A percentile compares a stretch with the other conserved stretches of the same genome.
These are phyloP conservation scores for Verticillium longisporum DNA, from an alignment of 2,329 filamentous ascomycete genomes.

Conservation along the genomic window DNA sequence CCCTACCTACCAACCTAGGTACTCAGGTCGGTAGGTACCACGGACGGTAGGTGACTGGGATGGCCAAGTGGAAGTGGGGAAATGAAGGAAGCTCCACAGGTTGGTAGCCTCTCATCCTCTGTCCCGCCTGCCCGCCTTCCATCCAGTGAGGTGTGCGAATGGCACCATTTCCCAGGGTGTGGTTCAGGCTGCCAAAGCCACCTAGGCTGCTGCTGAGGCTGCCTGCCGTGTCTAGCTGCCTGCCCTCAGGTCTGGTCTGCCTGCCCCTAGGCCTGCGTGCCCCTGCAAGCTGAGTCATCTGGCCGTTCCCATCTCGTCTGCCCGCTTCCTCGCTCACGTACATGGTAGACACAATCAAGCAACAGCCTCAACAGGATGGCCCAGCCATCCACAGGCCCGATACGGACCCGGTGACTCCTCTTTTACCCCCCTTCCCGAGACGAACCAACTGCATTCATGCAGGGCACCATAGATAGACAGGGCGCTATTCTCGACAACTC, in stretches of 20 bases:
- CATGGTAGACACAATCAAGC: too few species aligned
- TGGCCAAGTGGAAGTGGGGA: background rate
- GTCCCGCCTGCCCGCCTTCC: background rate
- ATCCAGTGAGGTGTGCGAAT: background rate
- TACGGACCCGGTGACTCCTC: background rate
- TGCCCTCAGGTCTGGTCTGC: too few species aligned
- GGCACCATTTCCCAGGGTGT: background rate
- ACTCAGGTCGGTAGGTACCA: too few species aligned
- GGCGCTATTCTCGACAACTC: too few species aligned
- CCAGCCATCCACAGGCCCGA: background rate
- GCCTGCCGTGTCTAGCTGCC: background rate
- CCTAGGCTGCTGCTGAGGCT: background rate
- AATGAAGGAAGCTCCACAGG: background rate
- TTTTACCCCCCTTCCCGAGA: background rate
- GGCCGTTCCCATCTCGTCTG: too few species aligned
- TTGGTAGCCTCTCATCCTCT: too few species aligned
- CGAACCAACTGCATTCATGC: background rate
- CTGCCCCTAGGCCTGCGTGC: too few species aligned
- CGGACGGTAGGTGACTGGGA: background rate
- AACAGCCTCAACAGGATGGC: background rate
- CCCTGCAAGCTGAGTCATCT: background rate
- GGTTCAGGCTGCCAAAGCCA: background rate
- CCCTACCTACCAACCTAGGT: too few species aligned
- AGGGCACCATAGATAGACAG: background rate
- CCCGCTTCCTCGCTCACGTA: background rate